Evolutionary conservation across 2,329 filamentous ascomycete genomes (phyloP).

Genomic region (Podosphaera fusca): DNA sequence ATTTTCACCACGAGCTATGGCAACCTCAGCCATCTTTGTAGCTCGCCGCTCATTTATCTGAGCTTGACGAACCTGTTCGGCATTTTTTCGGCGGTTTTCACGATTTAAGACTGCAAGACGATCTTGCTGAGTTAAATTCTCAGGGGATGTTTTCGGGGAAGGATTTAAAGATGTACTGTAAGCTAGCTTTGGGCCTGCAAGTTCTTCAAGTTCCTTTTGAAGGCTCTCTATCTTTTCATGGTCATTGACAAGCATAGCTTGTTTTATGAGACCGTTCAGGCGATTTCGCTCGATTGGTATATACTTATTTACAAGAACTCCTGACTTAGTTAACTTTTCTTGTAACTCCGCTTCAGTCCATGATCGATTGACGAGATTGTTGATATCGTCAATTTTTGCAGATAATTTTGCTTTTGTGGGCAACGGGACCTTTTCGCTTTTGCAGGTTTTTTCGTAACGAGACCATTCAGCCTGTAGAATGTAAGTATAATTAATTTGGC

Average conservation of each 20-base stretch:
- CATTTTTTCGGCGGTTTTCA: slow-evolving; percentile 62
- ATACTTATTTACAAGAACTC: slow-evolving; percentile 40
- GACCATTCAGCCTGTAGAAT: slow-evolving; percentile 45
- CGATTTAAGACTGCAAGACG: slow-evolving; percentile 64
- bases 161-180: slow-evolving; percentile 40
- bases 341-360: slow-evolving; percentile 72
- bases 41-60: slow-evolving; percentile 58
- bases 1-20: slow-evolving; percentile 38
- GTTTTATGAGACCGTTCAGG: slow-evolving; percentile 38
- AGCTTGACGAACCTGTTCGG: slow-evolving; percentile 75
- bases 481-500: slow-evolving; percentile 4
- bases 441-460: slow-evolving; percentile 54
- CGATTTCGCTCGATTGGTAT: slow-evolving; percentile 44
- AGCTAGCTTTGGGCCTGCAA: slow-evolving; percentile 49
- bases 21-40: slow-evolving; percentile 34
- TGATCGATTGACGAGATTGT: slow-evolving; percentile 49
- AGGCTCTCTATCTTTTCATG: slow-evolving; percentile 29
- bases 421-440: slow-evolving; percentile 45
- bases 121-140: slow-evolving; percentile 47
- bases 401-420: slow-evolving; percentile 49
- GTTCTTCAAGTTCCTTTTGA: slow-evolving; percentile 35
- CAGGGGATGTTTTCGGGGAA: slow-evolving; percentile 25
- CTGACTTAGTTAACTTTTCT: slow-evolving; percentile 51
- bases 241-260: slow-evolving; percentile 41
- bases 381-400: slow-evolving; percentile 60